Evolutionary conservation across 352 stramenopile genomes (phyloP), one percentile per base, ranked within the genome.

Genomic region (Blastocystis sp.): DNA sequence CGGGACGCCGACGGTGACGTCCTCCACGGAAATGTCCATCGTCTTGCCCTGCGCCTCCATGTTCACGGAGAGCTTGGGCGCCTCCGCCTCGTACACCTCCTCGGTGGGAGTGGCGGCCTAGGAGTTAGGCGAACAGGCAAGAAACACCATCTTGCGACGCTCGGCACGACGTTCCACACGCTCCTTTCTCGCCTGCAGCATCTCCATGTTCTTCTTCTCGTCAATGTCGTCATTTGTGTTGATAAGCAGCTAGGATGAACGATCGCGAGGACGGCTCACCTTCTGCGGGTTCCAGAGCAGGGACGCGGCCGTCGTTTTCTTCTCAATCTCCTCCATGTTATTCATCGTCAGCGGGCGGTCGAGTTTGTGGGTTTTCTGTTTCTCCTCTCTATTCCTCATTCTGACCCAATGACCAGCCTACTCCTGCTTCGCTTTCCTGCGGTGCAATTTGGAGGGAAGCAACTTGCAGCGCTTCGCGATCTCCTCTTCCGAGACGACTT

Each of bases 221-320:
- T 88, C 68, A 76, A 88, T 88, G 40, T 88, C 78, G 4, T 24
- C 40, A 38, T 88, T 88, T 17, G 68, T 88, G 60, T 88, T 88
- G 3, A 88, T 48, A 19, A 66, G 74, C 24, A 84, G 54, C 74
- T 84, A 84, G 14, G 7, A 17, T 24, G 45, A 2, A 7, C 54
- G 48, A 52, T 17, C 42, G 21, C 28, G n/a, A 66, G 9, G 9
- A 66, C 74, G 34, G 65, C 17, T 43, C 52, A 84, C 74, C 60
- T 69, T 59, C 45, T 84, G 74, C 10, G 74, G n/a, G 43, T 84
- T 84, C 74, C 74, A 84, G 14, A 84, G 57, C 34, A 84, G 17
- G 19, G 74, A 84, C 38, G 74, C 74, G 24, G 74, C 74, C 52
- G 65, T 17, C 54, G 74, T 84, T 48, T 84, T 84, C 74, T 57